Percentiles rank a stretch among this genome's conserved stretches.
These are phyloP conservation scores for Fusarium algeriense DNA, from an alignment of 2,329 filamentous ascomycete genomes.

Conservation along the genomic window DNA sequence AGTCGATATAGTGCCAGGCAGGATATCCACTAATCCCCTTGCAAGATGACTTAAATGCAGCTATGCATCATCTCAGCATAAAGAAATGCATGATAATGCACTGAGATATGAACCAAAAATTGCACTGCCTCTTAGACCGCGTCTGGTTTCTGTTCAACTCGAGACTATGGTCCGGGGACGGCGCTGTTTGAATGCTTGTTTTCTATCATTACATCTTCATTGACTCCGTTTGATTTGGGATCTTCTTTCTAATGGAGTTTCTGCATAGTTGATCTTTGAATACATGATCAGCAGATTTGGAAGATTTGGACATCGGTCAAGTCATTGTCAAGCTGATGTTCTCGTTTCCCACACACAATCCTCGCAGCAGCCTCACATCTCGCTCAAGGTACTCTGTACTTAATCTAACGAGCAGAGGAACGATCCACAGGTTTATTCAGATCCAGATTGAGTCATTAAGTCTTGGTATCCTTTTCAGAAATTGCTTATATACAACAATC, in stretches of 20 bases:
- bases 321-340: neutral
- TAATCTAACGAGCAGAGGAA: neutral
- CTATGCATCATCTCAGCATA: neutral
- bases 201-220: neutral
- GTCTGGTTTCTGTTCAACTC: neutral
- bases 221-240: neutral
- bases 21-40: neutral
- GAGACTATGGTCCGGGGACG: neutral
- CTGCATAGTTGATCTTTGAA: neutral
- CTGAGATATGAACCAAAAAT: neutral
- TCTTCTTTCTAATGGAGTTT: neutral
- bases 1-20: neutral
- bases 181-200: neutral
- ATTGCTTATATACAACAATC: constrained; percentile 13
- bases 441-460: neutral
- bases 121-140: neutral
- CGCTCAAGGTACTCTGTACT: neutral
- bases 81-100: neutral
- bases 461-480: constrained; percentile 20
- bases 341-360: neutral
- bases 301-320: too few species aligned
- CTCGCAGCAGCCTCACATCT: neutral
- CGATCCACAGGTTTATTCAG: neutral
- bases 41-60: neutral
- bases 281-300: neutral